A percentile compares a stretch with the other conserved stretches of the same genome.
These are phyloP conservation scores for Suhomyces xylopsoci DNA, from an alignment of 805 yeast genomes.

Conservation along the genomic window DNA sequence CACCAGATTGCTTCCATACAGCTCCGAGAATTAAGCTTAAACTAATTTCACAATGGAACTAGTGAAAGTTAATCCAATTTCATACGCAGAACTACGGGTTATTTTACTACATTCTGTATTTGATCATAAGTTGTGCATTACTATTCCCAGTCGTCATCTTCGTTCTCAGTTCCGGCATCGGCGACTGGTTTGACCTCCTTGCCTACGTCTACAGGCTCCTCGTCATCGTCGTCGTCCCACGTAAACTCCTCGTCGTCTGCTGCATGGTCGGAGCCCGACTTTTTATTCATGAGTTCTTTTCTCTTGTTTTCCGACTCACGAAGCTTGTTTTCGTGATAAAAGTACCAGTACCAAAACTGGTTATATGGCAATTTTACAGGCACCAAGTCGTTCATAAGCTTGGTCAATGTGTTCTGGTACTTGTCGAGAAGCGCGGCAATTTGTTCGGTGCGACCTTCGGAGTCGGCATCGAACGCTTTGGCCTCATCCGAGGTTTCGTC, in stretches of 20 bases:
- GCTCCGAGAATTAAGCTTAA: too few species aligned
- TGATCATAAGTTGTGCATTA: not conserved
- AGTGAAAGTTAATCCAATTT: too few species aligned
- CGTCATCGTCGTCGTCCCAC: slow-evolving; percentile 50
- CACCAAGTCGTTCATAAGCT: slow-evolving; percentile 60
- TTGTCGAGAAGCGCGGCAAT: slow-evolving; percentile 46
- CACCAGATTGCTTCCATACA: too few species aligned
- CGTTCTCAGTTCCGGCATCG: slow-evolving; percentile 16
- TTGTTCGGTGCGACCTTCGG: slow-evolving; percentile 41
- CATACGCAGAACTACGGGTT: too few species aligned
- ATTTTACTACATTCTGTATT: too few species aligned
- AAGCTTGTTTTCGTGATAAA: slow-evolving; percentile 50
- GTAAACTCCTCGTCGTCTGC: slow-evolving; percentile 47
- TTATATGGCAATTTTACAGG: slow-evolving; percentile 59
- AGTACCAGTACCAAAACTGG: slow-evolving; percentile 75
- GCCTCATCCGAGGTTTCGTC: slow-evolving; percentile 13
- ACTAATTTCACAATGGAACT: too few species aligned
- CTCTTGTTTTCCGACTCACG: slow-evolving; percentile 63
- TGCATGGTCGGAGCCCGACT: slow-evolving; percentile 6
- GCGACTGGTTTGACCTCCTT: slow-evolving; percentile 1
- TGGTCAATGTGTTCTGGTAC: slow-evolving; percentile 48
- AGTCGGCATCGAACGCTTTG: slow-evolving; percentile 39
- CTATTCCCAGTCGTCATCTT: slow-evolving; percentile 65
- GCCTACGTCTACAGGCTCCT: slow-evolving; percentile 5
- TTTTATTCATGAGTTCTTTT: slow-evolving; percentile 52